Percentiles rank a stretch among this genome's conserved stretches.
phyloP scores from a whole-genome alignment of 768 basidiomycete species.

The Boletus patriciae region DNA sequence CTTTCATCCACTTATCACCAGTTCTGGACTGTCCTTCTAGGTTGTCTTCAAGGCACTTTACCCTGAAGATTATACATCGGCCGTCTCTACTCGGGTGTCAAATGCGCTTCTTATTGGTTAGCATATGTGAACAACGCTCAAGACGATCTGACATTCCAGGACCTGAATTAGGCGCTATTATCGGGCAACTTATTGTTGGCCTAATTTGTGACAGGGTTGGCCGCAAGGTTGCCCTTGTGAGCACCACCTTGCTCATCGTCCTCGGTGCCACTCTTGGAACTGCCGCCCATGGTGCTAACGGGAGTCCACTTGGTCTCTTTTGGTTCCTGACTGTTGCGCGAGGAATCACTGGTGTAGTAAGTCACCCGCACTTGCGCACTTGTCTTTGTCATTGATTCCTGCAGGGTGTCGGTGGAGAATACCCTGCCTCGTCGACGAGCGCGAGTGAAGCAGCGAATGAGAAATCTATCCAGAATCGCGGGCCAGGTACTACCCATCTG shows the following conservation, averaged over 20 bases:
- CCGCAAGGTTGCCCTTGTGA: conserved; percentile 71
- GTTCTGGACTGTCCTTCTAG: conserved; percentile 34
- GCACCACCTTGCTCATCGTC: conserved; percentile 68
- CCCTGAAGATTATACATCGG: conserved; percentile 57
- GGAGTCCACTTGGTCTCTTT: conserved; percentile 58
- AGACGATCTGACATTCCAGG: conserved; percentile 1
- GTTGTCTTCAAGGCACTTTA: conserved; percentile 67
- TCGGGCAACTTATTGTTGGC: conserved; percentile 64
- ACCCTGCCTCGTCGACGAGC: conserved; percentile 68
- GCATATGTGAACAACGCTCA: conserved; percentile 12
- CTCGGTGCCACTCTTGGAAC: conserved; percentile 67
- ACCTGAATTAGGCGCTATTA: conserved; percentile 48
- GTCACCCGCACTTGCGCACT: conserved; percentile 15
- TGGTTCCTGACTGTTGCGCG: conserved; percentile 75
- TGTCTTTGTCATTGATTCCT: conserved; percentile 3
- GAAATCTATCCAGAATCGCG: conserved; percentile 56
- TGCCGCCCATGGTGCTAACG: conserved; percentile 61
- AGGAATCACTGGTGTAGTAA: conserved; percentile 66
- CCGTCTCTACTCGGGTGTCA: conserved; percentile 65
- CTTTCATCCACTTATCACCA: background rate
- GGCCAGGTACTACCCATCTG: conserved; percentile 46
- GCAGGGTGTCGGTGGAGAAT: conserved; percentile 75
- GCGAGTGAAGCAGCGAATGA: conserved; percentile 77
- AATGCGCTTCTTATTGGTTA: conserved; percentile 70
- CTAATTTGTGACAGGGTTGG: conserved; percentile 71